Evolutionary conservation across 2,329 filamentous ascomycete genomes (phyloP), one percentile per base, ranked within the genome.

Genomic region (Arthrobotrys musiformis): DNA sequence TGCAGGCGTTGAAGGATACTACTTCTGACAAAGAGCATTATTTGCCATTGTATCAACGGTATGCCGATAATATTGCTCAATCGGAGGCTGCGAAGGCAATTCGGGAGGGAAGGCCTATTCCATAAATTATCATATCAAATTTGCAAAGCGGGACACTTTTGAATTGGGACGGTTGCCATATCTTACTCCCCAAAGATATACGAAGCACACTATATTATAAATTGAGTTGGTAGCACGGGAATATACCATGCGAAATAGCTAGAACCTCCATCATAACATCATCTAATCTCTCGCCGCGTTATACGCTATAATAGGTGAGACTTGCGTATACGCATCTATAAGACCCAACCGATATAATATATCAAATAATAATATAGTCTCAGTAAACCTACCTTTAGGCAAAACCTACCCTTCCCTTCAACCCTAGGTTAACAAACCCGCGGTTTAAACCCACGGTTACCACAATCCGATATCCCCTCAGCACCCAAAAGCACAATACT

Each of bases 21-120:
- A 88, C 87, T 84, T 93, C 91, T 81, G 89, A 90, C 17, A 87
- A 86, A 64, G 87, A 90, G 78, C 84, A 89, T 81, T 93, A 93
- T 82, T 82, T 92, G 76, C 86, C 88, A 8, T 90, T 91, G 15
- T 94, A 93, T 82, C 86, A 87, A 82, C 83, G 89, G 74, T 91
- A 91, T 84, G 89, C 89, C 0, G 89, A 91, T 61, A 88, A 91
- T 81, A 87, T 86, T 22, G 90, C 89, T 15, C 86, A 89, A 80
- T 89, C 88, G 19, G 84, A 89, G 80, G 86, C 90, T 19, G 89
- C 86, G 0, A 87, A 89, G 83, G 89, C 89, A 13, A 90, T 88
- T 2, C 86, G 91, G 79, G 85, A 87, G 73, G 90, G 91, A 0
- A 86, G 85, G 69, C 87, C 85, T 9, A 86, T 93, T 70, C 91